Evolutionary conservation across 1,284 basidiomycete species (phyloP), one percentile per base, ranked within the genome.

Genomic region (Ceratobasidium sp.): DNA sequence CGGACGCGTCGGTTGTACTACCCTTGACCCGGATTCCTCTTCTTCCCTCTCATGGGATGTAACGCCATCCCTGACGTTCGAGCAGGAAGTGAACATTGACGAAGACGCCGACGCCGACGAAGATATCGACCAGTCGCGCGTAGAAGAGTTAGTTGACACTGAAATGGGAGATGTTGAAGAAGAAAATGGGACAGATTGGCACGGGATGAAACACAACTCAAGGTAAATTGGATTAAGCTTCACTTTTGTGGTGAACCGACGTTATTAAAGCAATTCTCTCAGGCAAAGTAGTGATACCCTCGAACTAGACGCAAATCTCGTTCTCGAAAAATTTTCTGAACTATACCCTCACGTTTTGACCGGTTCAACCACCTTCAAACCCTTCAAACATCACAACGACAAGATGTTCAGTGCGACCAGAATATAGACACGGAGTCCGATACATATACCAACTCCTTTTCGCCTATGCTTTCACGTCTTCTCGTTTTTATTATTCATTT

Each of bases 11-110:
- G 7, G 20, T 6, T 46, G 26, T 12, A 38, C 26, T 15, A 28
- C 28, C 13, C 61, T 17, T 0, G 61, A 65, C 20, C 28, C 5
- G 4, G 62, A 65, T 15, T 38, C 33, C 50, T 65, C 73, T 23
- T 75, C 73, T n/a, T 40, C 46, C 0, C 46, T 66, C 10, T 75
- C 73, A 48, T 75, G 73, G 73, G 73, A 75, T 46, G n/a, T 75
- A n/a, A 56, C 73, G 0, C 62, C 62, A 23, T 75, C 73, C 5
- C 42, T 75, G 9, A 66, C 48, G 4, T 75, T 65, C 50, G 73
- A 66, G 4, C 57, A 57, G 26, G 44, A 73, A 3, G 20, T 10
- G 7, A 50, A 68, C 13, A 15, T 54, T 26, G 73, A 75, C 33
- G 33, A 4, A 4, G 33, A 33, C 33, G 33, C 33, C 33, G 33